Base-by-base conservation (phyloP, 805 yeast genomes). In the Candida nitratophila region DNA sequence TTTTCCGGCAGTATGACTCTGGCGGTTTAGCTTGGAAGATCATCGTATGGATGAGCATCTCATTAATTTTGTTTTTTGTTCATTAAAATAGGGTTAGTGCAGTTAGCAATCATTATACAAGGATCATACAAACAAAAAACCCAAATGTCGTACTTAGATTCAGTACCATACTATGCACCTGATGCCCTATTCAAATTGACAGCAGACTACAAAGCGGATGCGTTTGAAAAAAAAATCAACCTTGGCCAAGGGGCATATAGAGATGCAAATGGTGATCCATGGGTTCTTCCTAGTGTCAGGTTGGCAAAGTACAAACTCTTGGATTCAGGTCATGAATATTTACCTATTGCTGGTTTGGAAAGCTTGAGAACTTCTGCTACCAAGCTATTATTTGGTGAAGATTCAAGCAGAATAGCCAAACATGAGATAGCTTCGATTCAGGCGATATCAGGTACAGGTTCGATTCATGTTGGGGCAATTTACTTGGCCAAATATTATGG, bases 231-330 rank as follows among this genome's bases (percentile, higher is more conserved):
- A 20, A 79, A 73, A 53, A 57, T 67, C 50, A 68, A 68, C 50
- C 67, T 81, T 52, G 86, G 86, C 44, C 84, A 80, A 19, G 88
- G 96, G 39, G 86, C 96, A n/a, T 87, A 87, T 69, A 76, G 96
- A 59, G 90, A 86, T 61, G 77, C 82, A 60, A 51, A 61, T 15
- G 96, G 96, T 39, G 76, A 79, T 60, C 95, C 96, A 39, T 85
- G 82, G 73, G 82, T 86, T 46, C 73, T 86, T 53, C 86, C 89
- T 22, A 66, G 81, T 34, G 84, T 83, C 47, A 68, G 71, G 54
- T 62, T 79, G 45, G 45, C 42, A n/a, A 62, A 67, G 39, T 24
- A 22, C 19, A 36, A 36, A 20, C 17, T 36, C 3, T 15, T 36
- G 15, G 70, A 36, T n/a, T 5, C 63, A 50, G 79, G 83, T 65